Conservation (phyloP, 1,284 basidiomycete species). For the Earliella scabrosa region DNA sequence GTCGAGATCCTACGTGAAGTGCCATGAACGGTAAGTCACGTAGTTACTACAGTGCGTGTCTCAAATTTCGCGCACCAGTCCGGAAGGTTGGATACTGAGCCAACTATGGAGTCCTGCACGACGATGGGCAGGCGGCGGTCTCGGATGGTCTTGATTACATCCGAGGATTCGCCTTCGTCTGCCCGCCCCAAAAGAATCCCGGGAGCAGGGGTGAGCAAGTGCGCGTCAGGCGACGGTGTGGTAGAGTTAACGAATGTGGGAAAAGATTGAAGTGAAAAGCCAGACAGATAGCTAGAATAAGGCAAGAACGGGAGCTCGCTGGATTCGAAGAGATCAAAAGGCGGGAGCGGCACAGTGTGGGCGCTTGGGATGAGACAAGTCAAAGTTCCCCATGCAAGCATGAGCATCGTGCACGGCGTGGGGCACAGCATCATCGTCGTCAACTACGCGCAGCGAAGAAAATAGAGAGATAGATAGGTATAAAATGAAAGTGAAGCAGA, state of each 20-base stretch:
- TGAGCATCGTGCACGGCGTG: background rate
- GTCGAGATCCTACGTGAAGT: constrained; percentile 43
- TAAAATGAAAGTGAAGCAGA: background rate
- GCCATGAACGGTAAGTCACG: too few species aligned
- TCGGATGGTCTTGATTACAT: constrained; percentile 22
- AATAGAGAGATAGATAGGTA: background rate
- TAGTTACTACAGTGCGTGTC: too few species aligned
- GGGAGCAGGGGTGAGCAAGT: background rate
- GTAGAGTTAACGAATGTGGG: background rate
- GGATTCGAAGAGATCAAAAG: background rate
- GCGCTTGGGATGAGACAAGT: background rate
- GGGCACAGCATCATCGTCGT: background rate
- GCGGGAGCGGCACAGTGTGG: constrained; percentile 1
- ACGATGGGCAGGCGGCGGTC: constrained; percentile 16
- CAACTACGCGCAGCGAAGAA: background rate
- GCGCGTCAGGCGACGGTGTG: background rate
- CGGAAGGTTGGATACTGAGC: constrained; percentile 14
- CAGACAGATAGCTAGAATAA: background rate
- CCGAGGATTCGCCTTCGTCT: background rate
- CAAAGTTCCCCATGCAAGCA: constrained; percentile 1
- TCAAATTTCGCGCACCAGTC: constrained; percentile 19
- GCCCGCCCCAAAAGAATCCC: too few species aligned
- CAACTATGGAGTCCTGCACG: constrained; percentile 4
- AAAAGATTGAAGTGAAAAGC: background rate
- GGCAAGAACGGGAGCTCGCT: background rate